Conservation (phyloP, 1,284 basidiomycete genomes). For the Malassezia japonica region DNA sequence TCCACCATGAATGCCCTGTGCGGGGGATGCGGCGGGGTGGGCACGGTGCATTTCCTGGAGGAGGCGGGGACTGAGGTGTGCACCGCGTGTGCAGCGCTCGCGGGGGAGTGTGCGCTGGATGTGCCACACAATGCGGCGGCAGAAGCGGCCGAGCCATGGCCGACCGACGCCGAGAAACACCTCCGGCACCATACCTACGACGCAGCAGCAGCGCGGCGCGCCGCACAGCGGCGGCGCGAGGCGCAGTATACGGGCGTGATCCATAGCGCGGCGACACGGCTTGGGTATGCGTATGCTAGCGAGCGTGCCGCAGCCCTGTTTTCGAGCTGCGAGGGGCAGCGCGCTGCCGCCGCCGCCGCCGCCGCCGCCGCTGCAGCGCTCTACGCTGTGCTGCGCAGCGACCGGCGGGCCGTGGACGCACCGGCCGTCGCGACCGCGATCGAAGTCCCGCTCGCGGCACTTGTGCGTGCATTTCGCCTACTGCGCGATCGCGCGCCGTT, state of each 20-base stretch:
- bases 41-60: conserved; percentile 8
- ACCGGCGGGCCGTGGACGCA: conserved; percentile 6
- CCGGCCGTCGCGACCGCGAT: conserved; percentile 6
- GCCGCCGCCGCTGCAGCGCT: conserved; percentile 11
- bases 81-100: conserved; percentile 4
- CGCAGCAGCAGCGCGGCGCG: neutral
- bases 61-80: conserved; percentile 9
- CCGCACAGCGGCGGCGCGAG: neutral
- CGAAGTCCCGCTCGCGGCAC: neutral
- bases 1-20: conserved; percentile 7
- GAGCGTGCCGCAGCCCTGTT: neutral
- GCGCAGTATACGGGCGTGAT: neutral
- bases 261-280: conserved; percentile 6
- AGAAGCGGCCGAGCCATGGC: neutral
- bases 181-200: conserved; percentile 10
- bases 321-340: neutral
- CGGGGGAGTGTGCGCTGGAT: neutral
- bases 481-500: neutral
- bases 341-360: neutral
- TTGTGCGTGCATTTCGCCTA: neutral
- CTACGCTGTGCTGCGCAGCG: conserved; percentile 9
- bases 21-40: conserved; percentile 7
- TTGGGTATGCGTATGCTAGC: conserved; percentile 11
- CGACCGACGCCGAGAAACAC: neutral
- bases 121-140: neutral